phyloP scores from a whole-genome alignment of 2,329 filamentous ascomycete species.

The Neofusicoccum sp. region DNA sequence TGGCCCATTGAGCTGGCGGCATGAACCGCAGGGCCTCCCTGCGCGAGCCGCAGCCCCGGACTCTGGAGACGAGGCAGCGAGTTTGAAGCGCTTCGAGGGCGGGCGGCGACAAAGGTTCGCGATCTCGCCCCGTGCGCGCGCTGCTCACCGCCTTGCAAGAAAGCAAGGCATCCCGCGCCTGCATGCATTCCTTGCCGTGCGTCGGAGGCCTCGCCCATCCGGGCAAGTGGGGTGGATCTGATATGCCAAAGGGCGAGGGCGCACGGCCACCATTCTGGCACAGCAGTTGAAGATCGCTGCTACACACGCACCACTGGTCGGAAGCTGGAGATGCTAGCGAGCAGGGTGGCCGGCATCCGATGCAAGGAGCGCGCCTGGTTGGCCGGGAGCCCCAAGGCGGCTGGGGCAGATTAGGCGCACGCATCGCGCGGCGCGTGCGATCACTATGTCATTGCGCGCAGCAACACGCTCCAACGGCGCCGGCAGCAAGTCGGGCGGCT shows the following conservation, averaged over 20 bases:
- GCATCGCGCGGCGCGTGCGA: constrained; percentile 6
- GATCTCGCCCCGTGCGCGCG: constrained; percentile 1
- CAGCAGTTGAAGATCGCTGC: constrained; percentile 14
- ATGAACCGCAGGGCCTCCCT: neutral
- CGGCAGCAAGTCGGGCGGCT: constrained; percentile 1
- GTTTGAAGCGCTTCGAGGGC: neutral
- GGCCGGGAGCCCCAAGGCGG: neutral
- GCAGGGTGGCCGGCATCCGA: constrained; percentile 14
- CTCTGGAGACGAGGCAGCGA: constrained; percentile 11
- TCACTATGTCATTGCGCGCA: constrained; percentile 15
- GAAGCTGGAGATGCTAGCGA: constrained; percentile 3
- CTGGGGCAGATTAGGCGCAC: constrained; percentile 14
- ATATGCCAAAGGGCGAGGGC: constrained; percentile 1
- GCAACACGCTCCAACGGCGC: neutral
- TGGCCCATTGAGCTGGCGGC: constrained; percentile 3
- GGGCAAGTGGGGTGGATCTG: constrained; percentile 17
- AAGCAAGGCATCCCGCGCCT: constrained; percentile 11
- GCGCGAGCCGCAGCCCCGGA: constrained; percentile 12
- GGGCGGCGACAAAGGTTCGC: neutral
- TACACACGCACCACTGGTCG: constrained; percentile 7
- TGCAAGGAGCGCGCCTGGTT: constrained; percentile 16
- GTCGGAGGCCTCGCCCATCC: neutral
- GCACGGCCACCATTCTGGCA: constrained; percentile 7
- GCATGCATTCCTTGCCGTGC: constrained; percentile 10
- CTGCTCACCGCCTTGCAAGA: constrained; percentile 11